Base-by-base conservation (phyloP, 2,329 filamentous ascomycete species). In the Paecilomyces dactylethromorphus region DNA sequence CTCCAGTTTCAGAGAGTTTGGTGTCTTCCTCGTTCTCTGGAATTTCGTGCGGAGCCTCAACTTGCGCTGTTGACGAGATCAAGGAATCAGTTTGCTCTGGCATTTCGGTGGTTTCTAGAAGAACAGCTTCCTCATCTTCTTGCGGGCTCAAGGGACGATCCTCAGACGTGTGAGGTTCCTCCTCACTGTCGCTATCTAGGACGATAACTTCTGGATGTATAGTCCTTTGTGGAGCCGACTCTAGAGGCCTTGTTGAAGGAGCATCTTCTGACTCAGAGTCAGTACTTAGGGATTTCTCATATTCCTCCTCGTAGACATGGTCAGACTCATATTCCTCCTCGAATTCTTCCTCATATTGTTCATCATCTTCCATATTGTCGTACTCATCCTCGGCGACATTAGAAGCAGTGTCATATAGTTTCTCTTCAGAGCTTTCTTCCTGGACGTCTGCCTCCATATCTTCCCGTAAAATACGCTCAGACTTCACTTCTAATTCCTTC, bases 121-220 rank as follows among this genome's bases (percentile, higher is more conserved):
- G 31, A 22, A 29, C 26, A 10, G 15, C 33, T 10, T 32, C 18
- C 22, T 59, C 24, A 26, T 55, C 53, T 54, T 59, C 31, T 26
- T 5, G 54, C 53, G 15, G 15, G 13, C 32, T 21, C n/a, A 13
- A 6, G 13, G 15, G 51, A 22, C 51, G 53, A 26, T 24, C 18
- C 21, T 54, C 60, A 26, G 45, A 22, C 49, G 31, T 49, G 52
- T 59, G 15, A 11, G 64, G 62, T 55, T 76, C 75, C 55, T 75
- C 71, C 31, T 76, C 74, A 57, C 74, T 77, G 58, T 77, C 75
- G 59, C 74, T 77, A 58, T 77, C 75, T 13, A 78, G 52, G 26
- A 77, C 71, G 55, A 78, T 77, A 39, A 78, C 60, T 60, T 78
- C 76, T 15, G 67, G 67, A 15, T 68, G 63, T 1, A 60, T 57